Conservation (phyloP, 1,139 yeast species). For the Pneumocystis jirovecii region DNA sequence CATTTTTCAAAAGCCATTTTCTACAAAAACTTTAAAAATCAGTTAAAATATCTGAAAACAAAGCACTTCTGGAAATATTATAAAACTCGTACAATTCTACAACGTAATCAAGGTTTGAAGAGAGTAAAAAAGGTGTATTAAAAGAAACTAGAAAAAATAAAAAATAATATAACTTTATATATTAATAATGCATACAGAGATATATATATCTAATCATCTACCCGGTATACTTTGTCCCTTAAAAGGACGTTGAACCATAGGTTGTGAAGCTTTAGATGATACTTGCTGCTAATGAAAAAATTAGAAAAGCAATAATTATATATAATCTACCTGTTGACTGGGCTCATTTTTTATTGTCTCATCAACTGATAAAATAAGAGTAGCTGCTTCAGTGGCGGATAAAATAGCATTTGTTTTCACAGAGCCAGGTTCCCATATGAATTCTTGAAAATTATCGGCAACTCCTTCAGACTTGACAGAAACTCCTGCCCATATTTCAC, state of each 20-base stretch:
- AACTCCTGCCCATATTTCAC: slow-evolving; percentile 81
- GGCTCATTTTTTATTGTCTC: slow-evolving; percentile 84
- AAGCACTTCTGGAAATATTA: neutral
- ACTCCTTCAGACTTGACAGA: slow-evolving; percentile 73
- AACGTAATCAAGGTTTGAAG: no score
- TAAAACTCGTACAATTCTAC: neutral
- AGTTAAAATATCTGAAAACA: neutral
- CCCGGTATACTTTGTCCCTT: neutral
- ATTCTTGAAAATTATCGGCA: slow-evolving; percentile 69
- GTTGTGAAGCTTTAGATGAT: slow-evolving; percentile 13
- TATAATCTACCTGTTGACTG: slow-evolving; percentile 22
- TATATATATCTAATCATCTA: neutral
- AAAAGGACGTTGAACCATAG: neutral
- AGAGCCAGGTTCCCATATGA: slow-evolving; percentile 96
- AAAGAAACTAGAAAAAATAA: neutral
- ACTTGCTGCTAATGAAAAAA: neutral
- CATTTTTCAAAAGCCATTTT: neutral
- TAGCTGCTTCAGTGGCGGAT: slow-evolving; percentile 97
- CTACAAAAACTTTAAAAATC: neutral
- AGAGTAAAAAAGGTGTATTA: neutral
- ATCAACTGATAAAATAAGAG: slow-evolving; percentile 78
- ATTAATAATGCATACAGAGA: neutral
- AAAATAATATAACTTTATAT: neutral
- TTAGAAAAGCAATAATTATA: slow-evolving; percentile 14
- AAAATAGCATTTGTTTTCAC: slow-evolving; percentile 87